Evolutionary conservation across 2,329 filamentous ascomycete species (phyloP).

Genomic region (Xylaria polymorpha): DNA sequence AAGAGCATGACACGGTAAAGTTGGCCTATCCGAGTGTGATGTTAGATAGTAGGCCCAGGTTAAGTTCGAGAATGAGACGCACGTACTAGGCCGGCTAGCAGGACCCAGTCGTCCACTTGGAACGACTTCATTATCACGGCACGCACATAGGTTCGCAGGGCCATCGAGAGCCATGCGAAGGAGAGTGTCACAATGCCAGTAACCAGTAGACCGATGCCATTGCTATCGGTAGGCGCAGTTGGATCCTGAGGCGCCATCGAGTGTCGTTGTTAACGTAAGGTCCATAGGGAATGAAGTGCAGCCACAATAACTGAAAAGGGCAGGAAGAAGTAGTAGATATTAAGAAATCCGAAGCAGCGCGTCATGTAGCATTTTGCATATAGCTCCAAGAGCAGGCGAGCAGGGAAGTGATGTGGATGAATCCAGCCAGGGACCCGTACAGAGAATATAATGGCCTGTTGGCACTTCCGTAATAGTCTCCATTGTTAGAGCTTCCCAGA

Average conservation of each 20-base stretch:
- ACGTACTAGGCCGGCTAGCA: constrained; percentile 61
- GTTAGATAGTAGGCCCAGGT: constrained; percentile 30
- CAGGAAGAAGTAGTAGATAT: constrained; percentile 29
- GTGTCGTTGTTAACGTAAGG: constrained; percentile 39
- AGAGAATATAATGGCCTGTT: constrained; percentile 15
- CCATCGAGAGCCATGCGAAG: constrained; percentile 49
- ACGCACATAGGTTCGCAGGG: constrained; percentile 47
- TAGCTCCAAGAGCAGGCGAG: constrained; percentile 18
- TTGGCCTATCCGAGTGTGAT: constrained; percentile 50
- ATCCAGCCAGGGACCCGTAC: constrained; percentile 9
- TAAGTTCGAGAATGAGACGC: constrained; percentile 4
- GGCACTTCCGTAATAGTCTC: constrained; percentile 15
- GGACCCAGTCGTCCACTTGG: constrained; percentile 65
- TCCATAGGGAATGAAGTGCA: constrained; percentile 38
- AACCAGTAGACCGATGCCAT: constrained; percentile 47
- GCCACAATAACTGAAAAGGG: constrained; percentile 34
- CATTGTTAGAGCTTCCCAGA: constrained; percentile 7
- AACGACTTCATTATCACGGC: constrained; percentile 52
- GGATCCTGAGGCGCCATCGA: constrained; percentile 51
- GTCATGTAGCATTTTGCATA: constrained; percentile 25
- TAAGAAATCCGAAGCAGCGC: constrained; percentile 3
- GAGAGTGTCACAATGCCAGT: constrained; percentile 54
- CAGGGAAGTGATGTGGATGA: constrained; percentile 13
- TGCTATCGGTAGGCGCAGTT: constrained; percentile 48
- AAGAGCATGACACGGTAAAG: constrained; percentile 61